Base-by-base conservation (phyloP, 2,329 filamentous ascomycete genomes). In the Fusarium sp. region DNA sequence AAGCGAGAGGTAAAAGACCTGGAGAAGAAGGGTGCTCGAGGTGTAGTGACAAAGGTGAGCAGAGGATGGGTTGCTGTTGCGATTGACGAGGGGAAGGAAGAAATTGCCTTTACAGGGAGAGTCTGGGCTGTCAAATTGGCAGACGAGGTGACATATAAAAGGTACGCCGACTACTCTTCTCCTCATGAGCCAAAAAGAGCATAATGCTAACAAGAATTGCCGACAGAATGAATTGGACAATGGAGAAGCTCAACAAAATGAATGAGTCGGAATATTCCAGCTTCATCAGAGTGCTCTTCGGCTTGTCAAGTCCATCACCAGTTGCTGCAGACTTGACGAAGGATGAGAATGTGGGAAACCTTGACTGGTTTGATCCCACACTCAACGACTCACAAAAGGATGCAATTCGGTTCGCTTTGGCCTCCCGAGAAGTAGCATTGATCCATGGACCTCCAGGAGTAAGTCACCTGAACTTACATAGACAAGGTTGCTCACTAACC, bases 381-480 rank as follows among this genome's bases (percentile, higher is more conserved):
- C 80, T 92, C 23, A 91, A 92, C 72, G 85, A 88, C 13, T 89
- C 86, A 13, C 89, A 92, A 74, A 90, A 89, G 71, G 87, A 90
- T 58, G 89, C 89, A 16, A 88, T 92, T 60, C 80, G 88, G n/a
- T 99, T 98, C 76, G 94, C 95, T 0, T 82, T 99, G 55, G 91
- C 90, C 8, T 91, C 92, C 2, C 85, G 85, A 54, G 94, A 97
- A 74, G 86, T 98, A 30, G 92, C 93, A 4, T 83, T 97, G 62
- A 97, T 99, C 55, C 96, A 99, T 77, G 96, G 96, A 0, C 96
- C 96, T 1, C 96, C 96, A 1, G 96, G 96, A 1, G 88, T 88
- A 78, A 76, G 84, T 79, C 28, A 8, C 8, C n/a, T 12, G 15
- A 20, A 40, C 26, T 37, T 15, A n/a, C n/a, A 18, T 28, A 15